Conservation (phyloP, 352 stramenopile species). For the Globisporangium viniferum region DNA sequence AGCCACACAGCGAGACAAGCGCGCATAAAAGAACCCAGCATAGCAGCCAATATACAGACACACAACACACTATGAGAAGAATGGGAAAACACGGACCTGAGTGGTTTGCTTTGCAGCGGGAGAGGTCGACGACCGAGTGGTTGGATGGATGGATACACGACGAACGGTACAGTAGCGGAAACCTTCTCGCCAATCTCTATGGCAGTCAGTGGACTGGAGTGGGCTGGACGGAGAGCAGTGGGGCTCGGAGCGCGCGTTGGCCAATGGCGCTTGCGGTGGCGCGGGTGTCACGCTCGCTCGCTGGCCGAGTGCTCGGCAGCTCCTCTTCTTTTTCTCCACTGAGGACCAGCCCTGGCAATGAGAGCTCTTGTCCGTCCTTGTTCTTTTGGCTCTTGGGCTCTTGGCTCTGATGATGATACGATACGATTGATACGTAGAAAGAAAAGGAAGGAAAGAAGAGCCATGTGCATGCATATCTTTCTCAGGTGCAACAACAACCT, state of each 20-base stretch:
- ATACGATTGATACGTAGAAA: background rate
- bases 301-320: too few relatives aligned
- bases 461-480: background rate
- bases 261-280: background rate
- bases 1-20: background rate
- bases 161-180: background rate
- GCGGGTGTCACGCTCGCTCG: background rate
- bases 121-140: background rate
- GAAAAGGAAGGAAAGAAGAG: background rate
- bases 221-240: background rate
- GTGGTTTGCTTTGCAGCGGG: background rate
- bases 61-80: background rate
- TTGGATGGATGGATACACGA: background rate
- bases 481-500: background rate
- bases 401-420: background rate
- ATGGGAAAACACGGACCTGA: background rate
- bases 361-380: background rate
- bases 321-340: background rate
- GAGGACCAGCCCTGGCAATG: background rate
- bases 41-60: background rate
- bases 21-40: conserved; percentile 1
- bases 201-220: background rate
- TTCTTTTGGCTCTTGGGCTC: background rate
- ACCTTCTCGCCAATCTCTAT: background rate
- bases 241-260: background rate